phyloP scores from a whole-genome alignment of 2,329 filamentous ascomycete species.

The Aureobasidium sp. region DNA sequence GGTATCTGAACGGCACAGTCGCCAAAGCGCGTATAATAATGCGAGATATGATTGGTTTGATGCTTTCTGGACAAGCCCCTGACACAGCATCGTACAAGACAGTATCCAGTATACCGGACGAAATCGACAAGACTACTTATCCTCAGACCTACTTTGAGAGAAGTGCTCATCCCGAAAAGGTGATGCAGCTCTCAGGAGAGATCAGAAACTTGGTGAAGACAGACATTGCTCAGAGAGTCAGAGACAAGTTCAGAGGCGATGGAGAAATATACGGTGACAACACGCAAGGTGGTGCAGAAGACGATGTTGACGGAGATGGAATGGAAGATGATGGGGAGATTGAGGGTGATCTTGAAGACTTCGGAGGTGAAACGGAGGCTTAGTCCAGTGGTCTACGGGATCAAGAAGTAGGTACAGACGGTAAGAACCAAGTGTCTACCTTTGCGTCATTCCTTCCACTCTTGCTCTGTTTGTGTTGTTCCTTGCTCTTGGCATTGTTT shows the following conservation, averaged over 20 bases:
- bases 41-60: slow-evolving; percentile 78
- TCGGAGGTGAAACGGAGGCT: slow-evolving; percentile 12
- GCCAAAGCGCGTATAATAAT: slow-evolving; percentile 88
- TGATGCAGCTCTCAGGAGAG: slow-evolving; percentile 9
- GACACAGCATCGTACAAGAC: slow-evolving; percentile 28
- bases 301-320: slow-evolving; percentile 12
- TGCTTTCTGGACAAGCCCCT: slow-evolving; percentile 39
- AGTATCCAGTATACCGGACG: slow-evolving; percentile 6
- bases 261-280: not conserved
- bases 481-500: not conserved
- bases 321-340: slow-evolving; percentile 18
- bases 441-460: not conserved
- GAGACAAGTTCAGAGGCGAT: not conserved
- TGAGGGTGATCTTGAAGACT: slow-evolving; percentile 21
- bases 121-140: slow-evolving; percentile 6
- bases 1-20: slow-evolving; percentile 85
- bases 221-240: slow-evolving; percentile 7
- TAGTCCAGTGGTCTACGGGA: not conserved
- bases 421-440: not conserved
- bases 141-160: slow-evolving; percentile 15
- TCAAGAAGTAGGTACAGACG: not conserved
- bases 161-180: slow-evolving; percentile 13
- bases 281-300: slow-evolving; percentile 13
- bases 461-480: not conserved
- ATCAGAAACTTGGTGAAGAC: slow-evolving; percentile 19